Evolutionary conservation across 768 basidiomycete species (phyloP).

Genomic region (Pseudohyphozyma bogoriensis): DNA sequence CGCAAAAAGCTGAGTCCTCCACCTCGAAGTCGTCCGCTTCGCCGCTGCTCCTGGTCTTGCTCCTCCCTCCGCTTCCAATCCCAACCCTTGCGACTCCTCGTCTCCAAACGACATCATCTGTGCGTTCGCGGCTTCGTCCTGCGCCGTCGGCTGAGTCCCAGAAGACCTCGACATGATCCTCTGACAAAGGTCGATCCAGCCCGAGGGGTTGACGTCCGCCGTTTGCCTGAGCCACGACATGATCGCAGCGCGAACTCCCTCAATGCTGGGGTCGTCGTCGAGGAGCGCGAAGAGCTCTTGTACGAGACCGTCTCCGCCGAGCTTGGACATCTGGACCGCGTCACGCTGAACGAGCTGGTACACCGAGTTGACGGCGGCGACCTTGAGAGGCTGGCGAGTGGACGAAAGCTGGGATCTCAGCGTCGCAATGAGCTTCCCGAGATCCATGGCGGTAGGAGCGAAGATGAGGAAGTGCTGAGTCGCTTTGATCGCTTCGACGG

Average conservation of each 20-base stretch:
- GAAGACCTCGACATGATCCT: conserved; percentile 92
- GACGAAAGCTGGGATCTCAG: conserved; percentile 74
- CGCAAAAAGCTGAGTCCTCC: conserved; percentile 94
- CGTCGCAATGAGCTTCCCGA: conserved; percentile 64
- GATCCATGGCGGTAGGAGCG: conserved; percentile 68
- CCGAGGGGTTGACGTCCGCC: conserved; percentile 79
- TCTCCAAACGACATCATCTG: conserved; percentile 55
- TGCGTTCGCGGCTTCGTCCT: conserved; percentile 43
- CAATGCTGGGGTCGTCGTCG: conserved; percentile 85
- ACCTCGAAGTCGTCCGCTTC: conserved; percentile 51
- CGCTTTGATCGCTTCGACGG: conserved; percentile 89
- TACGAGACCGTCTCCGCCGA: conserved; percentile 88
- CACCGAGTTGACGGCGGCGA: conserved; percentile 87
- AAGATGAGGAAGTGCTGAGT: conserved; percentile 97
- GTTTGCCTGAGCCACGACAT: conserved; percentile 91
- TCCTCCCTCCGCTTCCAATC: conserved; percentile 45
- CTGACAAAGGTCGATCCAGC: conserved; percentile 97
- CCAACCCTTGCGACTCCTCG: conserved; percentile 89
- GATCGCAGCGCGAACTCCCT: conserved; percentile 88
- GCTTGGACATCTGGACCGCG: conserved; percentile 75
- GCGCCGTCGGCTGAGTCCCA: conserved; percentile 53
- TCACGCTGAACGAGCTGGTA: conserved; percentile 97
- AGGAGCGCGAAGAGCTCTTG: conserved; percentile 90
- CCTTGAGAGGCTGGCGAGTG: conserved; percentile 69
- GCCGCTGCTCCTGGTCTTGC: conserved; percentile 34